A percentile compares a stretch with the other conserved stretches of the same genome.
These are phyloP conservation scores for Paecilomyces niveus DNA, from an alignment of 2,329 filamentous ascomycete genomes.

Conservation along the genomic window DNA sequence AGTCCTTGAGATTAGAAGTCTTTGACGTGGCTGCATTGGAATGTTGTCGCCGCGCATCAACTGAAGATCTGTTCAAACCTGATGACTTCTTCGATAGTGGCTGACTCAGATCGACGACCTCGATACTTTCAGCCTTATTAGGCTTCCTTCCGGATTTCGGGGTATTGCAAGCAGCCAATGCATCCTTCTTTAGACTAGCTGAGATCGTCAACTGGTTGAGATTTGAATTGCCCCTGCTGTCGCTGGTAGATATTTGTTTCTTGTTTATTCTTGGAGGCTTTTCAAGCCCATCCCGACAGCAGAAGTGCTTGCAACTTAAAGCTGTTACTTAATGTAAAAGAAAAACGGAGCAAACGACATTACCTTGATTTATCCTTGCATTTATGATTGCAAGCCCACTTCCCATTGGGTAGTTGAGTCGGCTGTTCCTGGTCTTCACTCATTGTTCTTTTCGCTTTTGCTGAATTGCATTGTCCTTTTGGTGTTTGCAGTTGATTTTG, in stretches of 20 bases:
- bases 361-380: slow-evolving; percentile 52
- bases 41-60: neutral
- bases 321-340: slow-evolving; percentile 23
- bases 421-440: slow-evolving; percentile 30
- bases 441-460: slow-evolving; percentile 4
- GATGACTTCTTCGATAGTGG: neutral
- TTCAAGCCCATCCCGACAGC: slow-evolving; percentile 64
- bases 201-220: slow-evolving; percentile 21
- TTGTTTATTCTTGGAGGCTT: slow-evolving; percentile 48
- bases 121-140: slow-evolving; percentile 1
- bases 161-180: slow-evolving; percentile 8
- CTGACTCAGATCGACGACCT: slow-evolving; percentile 5
- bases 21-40: neutral
- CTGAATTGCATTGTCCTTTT: neutral
- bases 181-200: slow-evolving; percentile 18
- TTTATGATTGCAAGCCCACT: slow-evolving; percentile 65
- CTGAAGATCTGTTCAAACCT: neutral
- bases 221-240: slow-evolving; percentile 15
- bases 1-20: neutral
- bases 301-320: slow-evolving; percentile 60
- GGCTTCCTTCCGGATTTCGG: neutral
- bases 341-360: slow-evolving; percentile 7
- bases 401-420: slow-evolving; percentile 58
- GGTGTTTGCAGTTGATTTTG: slow-evolving; percentile 2
- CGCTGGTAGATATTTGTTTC: slow-evolving; percentile 9